Conservation (phyloP, 805 yeast species). For the Candida lessepsii region DNA sequence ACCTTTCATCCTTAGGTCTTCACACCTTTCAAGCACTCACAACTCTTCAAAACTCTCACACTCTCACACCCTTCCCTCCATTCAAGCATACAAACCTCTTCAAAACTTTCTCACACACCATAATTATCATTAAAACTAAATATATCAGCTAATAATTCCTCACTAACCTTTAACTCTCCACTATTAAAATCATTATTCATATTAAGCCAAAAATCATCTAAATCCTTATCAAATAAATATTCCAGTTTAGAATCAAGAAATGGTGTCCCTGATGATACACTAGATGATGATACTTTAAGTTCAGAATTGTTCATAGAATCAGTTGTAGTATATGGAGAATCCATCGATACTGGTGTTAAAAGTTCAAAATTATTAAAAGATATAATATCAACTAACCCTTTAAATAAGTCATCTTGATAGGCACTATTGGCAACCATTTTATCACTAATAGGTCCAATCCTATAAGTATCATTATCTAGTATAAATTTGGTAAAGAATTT, state of each 20-base stretch:
- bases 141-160: neutral
- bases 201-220: constrained; percentile 8
- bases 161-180: neutral
- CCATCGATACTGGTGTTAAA: neutral
- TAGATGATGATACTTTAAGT: neutral
- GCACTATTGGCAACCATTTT: no score
- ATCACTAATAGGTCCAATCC: constrained; percentile 1
- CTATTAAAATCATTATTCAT: constrained; percentile 3
- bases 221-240: constrained; percentile 7
- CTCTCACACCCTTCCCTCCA: no score
- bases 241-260: neutral
- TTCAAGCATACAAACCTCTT: no score
- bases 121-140: neutral
- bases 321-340: neutral
- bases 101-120: neutral
- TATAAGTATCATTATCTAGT: constrained; percentile 4
- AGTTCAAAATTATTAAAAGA: neutral
- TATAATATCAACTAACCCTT: neutral
- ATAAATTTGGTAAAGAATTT: constrained; percentile 6
- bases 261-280: neutral
- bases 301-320: neutral
- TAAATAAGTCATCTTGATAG: neutral
- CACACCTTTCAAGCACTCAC: no score
- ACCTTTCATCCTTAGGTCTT: no score
- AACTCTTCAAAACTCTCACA: no score